Evolutionary conservation across 805 yeast species (phyloP).

Genomic region (Starmerella riodocensis): DNA sequence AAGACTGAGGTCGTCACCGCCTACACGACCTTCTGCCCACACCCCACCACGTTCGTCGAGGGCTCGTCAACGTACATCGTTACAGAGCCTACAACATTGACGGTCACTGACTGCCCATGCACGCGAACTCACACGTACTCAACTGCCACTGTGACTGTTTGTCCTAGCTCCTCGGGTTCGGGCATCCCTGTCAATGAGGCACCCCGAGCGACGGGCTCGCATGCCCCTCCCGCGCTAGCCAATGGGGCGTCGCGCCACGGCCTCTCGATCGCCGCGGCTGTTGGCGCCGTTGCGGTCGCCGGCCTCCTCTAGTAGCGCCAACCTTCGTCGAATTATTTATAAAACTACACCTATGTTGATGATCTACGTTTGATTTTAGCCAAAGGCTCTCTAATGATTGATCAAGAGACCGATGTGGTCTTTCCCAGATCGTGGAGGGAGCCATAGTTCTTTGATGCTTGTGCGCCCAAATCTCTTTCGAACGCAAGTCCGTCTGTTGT

Average conservation of each 20-base stretch:
- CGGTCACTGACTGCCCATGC: slow-evolving; percentile 81
- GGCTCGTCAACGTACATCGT: slow-evolving; percentile 61
- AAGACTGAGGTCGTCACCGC: slow-evolving; percentile 21
- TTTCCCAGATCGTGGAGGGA: too few species aligned
- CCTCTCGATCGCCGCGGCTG: slow-evolving; percentile 20
- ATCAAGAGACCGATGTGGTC: too few species aligned
- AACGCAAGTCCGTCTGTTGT: too few species aligned
- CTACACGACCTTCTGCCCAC: slow-evolving; percentile 42
- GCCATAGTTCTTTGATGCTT: too few species aligned
- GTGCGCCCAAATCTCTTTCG: too few species aligned
- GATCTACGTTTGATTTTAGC: too few species aligned
- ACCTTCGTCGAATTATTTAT: not conserved
- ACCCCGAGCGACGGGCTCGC: slow-evolving; percentile 1
- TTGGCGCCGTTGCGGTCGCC: slow-evolving; percentile 23
- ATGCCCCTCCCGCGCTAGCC: slow-evolving; percentile 28
- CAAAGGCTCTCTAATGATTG: too few species aligned
- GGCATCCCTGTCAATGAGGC: not conserved
- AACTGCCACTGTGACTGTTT: slow-evolving; percentile 20
- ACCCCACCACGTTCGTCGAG: slow-evolving; percentile 50
- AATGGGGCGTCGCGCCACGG: slow-evolving; percentile 28
- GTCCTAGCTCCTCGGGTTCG: slow-evolving; percentile 13
- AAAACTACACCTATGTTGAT: too few species aligned
- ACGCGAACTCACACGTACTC: slow-evolving; percentile 31
- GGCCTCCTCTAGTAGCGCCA: slow-evolving; percentile 32
- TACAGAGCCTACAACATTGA: slow-evolving; percentile 66